A percentile compares a stretch with the other conserved stretches of the same genome.
Conservation (phyloP, 805 yeast genomes). For the Pichia exigua region DNA sequence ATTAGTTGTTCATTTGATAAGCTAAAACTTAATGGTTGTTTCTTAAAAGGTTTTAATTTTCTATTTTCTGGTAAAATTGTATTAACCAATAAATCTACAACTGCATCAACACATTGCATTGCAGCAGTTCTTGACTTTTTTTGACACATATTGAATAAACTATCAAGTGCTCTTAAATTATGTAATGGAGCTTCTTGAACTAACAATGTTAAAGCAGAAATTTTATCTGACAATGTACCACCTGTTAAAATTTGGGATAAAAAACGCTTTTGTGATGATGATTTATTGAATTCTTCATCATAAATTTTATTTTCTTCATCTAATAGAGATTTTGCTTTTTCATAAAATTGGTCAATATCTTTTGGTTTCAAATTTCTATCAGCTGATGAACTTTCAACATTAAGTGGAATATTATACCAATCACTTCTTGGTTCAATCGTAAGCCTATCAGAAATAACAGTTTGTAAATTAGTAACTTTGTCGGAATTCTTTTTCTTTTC, state of each 20-base stretch:
- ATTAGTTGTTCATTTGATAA: constrained; percentile 53
- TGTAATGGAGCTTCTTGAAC: constrained; percentile 95
- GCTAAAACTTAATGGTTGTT: constrained; percentile 49
- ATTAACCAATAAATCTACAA: constrained; percentile 78
- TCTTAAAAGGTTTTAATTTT: constrained; percentile 70
- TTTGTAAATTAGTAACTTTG: constrained; percentile 30
- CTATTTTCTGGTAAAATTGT: constrained; percentile 86
- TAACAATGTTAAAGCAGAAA: constrained; percentile 86
- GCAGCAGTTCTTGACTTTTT: constrained; percentile 93
- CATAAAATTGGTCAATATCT: constrained; percentile 52
- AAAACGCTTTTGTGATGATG: constrained; percentile 78
- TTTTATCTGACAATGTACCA: constrained; percentile 94
- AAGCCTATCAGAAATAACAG: constrained; percentile 51
- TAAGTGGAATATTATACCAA: constrained; percentile 65
- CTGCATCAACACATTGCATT: constrained; percentile 79
- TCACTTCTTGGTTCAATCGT: constrained; percentile 54
- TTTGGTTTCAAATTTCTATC: constrained; percentile 38
- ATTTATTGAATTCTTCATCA: constrained; percentile 63
- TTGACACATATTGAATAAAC: constrained; percentile 67
- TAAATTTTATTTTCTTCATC: constrained; percentile 67
- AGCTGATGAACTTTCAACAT: constrained; percentile 17
- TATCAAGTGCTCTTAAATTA: constrained; percentile 75
- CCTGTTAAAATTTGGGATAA: constrained; percentile 78
- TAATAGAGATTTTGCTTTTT: constrained; percentile 57
- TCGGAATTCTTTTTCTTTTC: constrained; percentile 25